Base-by-base conservation (phyloP, 768 basidiomycete species). In the Tremella yokohamensis region DNA sequence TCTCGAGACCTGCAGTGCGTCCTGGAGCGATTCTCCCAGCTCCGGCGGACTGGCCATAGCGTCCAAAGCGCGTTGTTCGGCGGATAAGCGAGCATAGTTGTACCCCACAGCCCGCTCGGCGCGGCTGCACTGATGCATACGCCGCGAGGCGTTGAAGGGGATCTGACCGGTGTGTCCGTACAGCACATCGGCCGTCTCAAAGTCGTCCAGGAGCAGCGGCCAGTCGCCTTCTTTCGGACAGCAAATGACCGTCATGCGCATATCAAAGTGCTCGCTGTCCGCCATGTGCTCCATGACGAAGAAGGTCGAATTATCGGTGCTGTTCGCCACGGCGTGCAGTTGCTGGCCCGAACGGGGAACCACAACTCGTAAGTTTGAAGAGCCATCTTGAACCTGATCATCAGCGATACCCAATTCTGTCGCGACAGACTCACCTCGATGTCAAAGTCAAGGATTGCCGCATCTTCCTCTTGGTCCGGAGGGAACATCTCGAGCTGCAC, bases 121-220 rank as follows among this genome's bases (percentile, higher is more conserved):
- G n/a, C 63, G 57, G 16, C 40, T 39, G 34, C 73, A 75, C 24
- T 58, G 63, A 40, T 70, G 64, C 1, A 57, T 42, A 3, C 72
- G 66, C 9, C 61, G 50, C 2, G 72, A 72, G 12, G 70, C 56
- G 39, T 72, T 68, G 63, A 72, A 72, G 8, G 74, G 73, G 49
- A 72, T 76, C 47, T 75, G 70, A 26, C 66, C 70, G 25, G 70
- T 70, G 11, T 52, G 57, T 11, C 74, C 73, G 39, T 71, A 75
- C 49, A 62, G 58, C 18, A 71, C 66, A 56, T 75, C 71, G 34
- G 73, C 69, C 16, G 64, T 57, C 59, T 71, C 67, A 50, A 71
- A 70, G 51, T 77, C 76, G 48, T 77, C 76, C 20, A 64, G 54
- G 3, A 74, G 53, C 38, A 77, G 59, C 24, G 76, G 76, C 76